These are phyloP conservation scores for Wickerhamomyces sp. DNA, from an alignment of 1,139 yeast species.

Conservation along the genomic window DNA sequence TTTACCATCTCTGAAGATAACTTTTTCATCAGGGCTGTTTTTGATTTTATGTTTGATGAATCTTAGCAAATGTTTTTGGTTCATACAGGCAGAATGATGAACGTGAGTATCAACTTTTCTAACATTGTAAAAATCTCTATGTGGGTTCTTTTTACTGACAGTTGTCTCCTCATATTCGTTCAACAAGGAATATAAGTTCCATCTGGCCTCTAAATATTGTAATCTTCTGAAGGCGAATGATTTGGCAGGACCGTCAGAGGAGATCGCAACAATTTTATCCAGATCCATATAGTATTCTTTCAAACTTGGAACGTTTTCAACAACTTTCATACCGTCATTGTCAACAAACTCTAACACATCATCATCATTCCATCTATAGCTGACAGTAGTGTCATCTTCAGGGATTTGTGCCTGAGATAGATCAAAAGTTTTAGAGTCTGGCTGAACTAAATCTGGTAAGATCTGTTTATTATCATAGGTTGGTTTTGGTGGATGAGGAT, in stretches of 20 bases:
- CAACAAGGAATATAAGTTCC: conserved; percentile 84
- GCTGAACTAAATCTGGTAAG: conserved; percentile 30
- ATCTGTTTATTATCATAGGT: conserved; percentile 73
- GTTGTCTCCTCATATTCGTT: conserved; percentile 93
- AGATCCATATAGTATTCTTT: conserved; percentile 81
- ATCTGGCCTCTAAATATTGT: conserved; percentile 91
- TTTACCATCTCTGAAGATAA: conserved; percentile 89
- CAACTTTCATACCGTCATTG: conserved; percentile 28
- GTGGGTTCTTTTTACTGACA: conserved; percentile 81
- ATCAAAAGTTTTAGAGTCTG: conserved; percentile 52
- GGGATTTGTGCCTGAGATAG: conserved; percentile 64
- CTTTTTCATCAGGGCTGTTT: conserved; percentile 79
- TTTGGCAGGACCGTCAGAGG: conserved; percentile 96
- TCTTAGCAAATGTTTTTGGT: conserved; percentile 91
- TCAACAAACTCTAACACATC: conserved; percentile 67
- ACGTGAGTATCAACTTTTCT: conserved; percentile 99
- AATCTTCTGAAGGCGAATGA: conserved; percentile 92
- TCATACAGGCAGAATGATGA: conserved; percentile 99
- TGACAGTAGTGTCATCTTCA: conserved; percentile 42
- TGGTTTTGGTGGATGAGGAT: conserved; percentile 94
- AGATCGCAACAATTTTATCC: conserved; percentile 61
- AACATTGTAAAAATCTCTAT: conserved; percentile 95
- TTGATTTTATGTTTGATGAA: conserved; percentile 89
- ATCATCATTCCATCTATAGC: conserved; percentile 49
- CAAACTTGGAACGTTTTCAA: conserved; percentile 66